A percentile compares a stretch with the other conserved stretches of the same genome.
These are phyloP conservation scores for Pugionium dolabratum DNA, from an alignment of 345 rosid genomes.

Conservation along the genomic window DNA sequence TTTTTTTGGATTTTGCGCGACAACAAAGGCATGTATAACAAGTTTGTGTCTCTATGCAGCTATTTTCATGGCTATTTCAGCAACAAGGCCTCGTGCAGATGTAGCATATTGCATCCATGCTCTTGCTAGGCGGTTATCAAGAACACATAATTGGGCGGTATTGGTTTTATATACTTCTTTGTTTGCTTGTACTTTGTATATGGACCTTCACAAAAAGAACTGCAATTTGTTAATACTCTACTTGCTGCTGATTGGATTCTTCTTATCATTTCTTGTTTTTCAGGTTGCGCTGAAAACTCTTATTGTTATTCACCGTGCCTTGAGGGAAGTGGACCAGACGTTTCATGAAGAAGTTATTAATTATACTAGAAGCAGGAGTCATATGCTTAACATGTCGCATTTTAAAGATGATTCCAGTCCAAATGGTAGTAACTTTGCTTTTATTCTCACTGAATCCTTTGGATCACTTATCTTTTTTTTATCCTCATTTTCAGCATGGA, in stretches of 20 bases:
- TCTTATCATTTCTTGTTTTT: not conserved
- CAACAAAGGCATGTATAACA: not conserved
- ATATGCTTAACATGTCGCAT: constrained; percentile 96
- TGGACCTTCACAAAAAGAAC: too few species aligned
- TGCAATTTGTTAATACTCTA: not conserved
- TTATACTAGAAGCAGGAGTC: constrained; percentile 86
- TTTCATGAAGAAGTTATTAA: constrained; percentile 95
- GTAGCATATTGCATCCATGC: constrained; percentile 97
- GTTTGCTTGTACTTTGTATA: not conserved
- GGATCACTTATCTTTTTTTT: constrained; percentile 29
- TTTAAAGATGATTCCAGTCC: constrained; percentile 98
- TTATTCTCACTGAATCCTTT: constrained; percentile 15
- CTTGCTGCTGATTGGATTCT: not conserved
- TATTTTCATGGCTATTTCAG: constrained; percentile 85
- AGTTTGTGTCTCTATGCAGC: constrained; percentile 54
- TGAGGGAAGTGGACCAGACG: constrained; percentile 97
- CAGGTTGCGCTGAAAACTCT: constrained; percentile 97
- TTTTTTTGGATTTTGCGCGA: not conserved
- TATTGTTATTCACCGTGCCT: constrained; percentile 87
- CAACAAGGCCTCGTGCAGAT: constrained; percentile 98
- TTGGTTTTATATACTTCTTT: not conserved
- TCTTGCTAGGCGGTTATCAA: constrained; percentile 79
- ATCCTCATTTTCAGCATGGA: constrained; percentile 70
- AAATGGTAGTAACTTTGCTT: constrained; percentile 52
- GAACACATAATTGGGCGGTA: constrained; percentile 99